phyloP scores from a whole-genome alignment of 2,329 filamentous ascomycete genomes.

The Tolypocladium tundrense region DNA sequence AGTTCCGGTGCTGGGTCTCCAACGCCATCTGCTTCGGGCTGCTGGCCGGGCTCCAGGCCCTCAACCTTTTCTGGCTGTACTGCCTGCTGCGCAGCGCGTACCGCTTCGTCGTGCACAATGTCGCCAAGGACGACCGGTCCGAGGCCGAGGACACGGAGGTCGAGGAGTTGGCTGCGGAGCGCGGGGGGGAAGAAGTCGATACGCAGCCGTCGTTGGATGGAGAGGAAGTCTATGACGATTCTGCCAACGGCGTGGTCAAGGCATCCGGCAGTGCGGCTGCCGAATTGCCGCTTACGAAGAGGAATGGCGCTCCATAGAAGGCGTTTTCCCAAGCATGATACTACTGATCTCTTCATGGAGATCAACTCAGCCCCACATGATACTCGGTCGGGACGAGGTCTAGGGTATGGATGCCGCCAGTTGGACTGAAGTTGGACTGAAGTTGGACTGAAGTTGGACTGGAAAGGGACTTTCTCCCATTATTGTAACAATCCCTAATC shows the following conservation, averaged over 20 bases:
- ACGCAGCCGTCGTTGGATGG: too few species aligned
- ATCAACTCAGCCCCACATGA: neutral
- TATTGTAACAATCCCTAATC: neutral
- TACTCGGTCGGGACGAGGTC: neutral
- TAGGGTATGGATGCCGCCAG: neutral
- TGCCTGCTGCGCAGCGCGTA: slow-evolving; percentile 67
- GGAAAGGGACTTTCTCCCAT: neutral
- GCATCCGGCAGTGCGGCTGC: neutral
- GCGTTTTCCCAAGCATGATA: neutral
- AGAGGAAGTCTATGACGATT: neutral
- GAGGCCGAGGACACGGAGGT: slow-evolving; percentile 43
- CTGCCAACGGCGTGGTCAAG: neutral
- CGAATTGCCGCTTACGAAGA: neutral
- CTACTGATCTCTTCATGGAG: neutral
- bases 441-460: neutral
- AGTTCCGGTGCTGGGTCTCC: slow-evolving; percentile 66
- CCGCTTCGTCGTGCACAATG: slow-evolving; percentile 52
- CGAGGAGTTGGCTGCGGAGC: neutral
- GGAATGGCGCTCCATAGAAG: neutral
- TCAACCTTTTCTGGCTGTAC: slow-evolving; percentile 77
- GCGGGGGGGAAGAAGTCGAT: too few species aligned
- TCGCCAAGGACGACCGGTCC: slow-evolving; percentile 60
- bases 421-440: neutral
- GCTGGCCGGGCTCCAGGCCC: slow-evolving; percentile 56
- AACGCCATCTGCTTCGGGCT: slow-evolving; percentile 58